These are phyloP conservation scores for Ascomycota sp. DNA, from an alignment of 2,329 filamentous ascomycete species.

Conservation along the genomic window DNA sequence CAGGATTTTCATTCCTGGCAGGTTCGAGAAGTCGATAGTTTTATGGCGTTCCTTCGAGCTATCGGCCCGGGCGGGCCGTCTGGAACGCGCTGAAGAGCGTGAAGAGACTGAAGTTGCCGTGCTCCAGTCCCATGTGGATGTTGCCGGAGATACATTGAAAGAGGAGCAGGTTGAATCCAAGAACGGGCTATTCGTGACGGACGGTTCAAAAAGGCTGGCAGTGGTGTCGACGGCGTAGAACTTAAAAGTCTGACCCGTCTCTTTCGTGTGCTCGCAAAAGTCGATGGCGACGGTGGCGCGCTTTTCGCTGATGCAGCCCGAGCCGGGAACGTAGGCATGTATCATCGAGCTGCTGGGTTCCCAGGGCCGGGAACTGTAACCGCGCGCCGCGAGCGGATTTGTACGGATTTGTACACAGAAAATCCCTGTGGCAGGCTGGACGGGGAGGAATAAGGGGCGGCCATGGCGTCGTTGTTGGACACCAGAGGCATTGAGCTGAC, in stretches of 20 bases:
- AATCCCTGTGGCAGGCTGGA: constrained; percentile 24
- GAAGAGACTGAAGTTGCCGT: constrained; percentile 11
- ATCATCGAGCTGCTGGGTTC: constrained; percentile 41
- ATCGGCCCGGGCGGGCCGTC: constrained; percentile 8
- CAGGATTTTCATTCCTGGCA: constrained; percentile 47
- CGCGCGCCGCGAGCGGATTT: constrained; percentile 35
- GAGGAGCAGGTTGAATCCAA: constrained; percentile 25
- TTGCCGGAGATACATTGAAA: constrained; percentile 27
- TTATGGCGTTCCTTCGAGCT: constrained; percentile 9
- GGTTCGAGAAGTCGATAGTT: constrained; percentile 24
- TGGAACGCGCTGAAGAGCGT: constrained; percentile 8
- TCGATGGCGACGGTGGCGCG: constrained; percentile 35
- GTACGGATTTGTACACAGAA: constrained; percentile 38
- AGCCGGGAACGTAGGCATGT: constrained; percentile 33
- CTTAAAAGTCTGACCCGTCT: constrained; percentile 37
- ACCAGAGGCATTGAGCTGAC: too few species aligned
- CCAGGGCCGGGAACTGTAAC: constrained; percentile 45
- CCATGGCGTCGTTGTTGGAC: constrained; percentile 6
- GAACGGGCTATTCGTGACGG: constrained; percentile 18
- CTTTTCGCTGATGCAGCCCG: constrained; percentile 35
- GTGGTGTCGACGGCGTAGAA: constrained; percentile 32
- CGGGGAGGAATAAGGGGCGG: constrained; percentile 3
- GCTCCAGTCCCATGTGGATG: constrained; percentile 27
- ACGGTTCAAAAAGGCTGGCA: constrained; percentile 16
- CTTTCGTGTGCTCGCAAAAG: constrained; percentile 32